These are phyloP conservation scores for Angomonas ambiguus DNA, from an alignment of 208 protist species.

Conservation along the genomic window DNA sequence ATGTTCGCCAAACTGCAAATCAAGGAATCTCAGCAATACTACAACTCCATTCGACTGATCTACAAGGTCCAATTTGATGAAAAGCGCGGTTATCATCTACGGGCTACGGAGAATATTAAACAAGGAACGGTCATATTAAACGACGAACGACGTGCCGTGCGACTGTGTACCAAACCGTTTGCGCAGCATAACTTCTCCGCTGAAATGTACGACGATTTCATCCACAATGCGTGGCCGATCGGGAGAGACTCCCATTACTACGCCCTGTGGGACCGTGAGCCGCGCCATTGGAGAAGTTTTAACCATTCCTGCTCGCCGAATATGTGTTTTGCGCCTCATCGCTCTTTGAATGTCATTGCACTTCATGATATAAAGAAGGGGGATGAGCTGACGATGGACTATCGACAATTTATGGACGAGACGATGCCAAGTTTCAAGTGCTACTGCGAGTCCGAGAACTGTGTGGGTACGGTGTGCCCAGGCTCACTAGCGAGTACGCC, in stretches of 20 bases:
- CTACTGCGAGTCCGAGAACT: conserved; percentile 46
- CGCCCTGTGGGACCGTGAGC: conserved; percentile 73
- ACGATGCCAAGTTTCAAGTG: conserved; percentile 75
- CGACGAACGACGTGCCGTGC: conserved; percentile 56
- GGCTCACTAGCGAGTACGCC: conserved; percentile 8
- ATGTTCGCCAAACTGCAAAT: conserved; percentile 84
- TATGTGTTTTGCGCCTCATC: conserved; percentile 53
- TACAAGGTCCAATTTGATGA: conserved; percentile 54
- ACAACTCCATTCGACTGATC: conserved; percentile 26
- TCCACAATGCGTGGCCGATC: conserved; percentile 71
- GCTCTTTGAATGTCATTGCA: conserved; percentile 68
- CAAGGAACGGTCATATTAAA: conserved; percentile 51
- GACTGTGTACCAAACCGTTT: conserved; percentile 80
- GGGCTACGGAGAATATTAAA: conserved; percentile 49
- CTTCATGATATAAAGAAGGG: conserved; percentile 65
- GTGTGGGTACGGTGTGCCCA: conserved; percentile 38
- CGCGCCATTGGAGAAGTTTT: conserved; percentile 58
- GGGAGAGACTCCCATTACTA: conserved; percentile 73
- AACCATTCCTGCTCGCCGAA: conserved; percentile 87
- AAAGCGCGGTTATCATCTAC: conserved; percentile 63
- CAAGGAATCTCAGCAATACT: conserved; percentile 45
- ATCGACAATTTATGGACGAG: conserved; percentile 76
- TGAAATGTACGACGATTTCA: conserved; percentile 58
- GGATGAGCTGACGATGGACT: conserved; percentile 90
- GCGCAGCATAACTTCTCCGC: conserved; percentile 30